Evolutionary conservation across 306 rosid genomes (phyloP), one percentile per base, ranked within the genome.

Genomic region (Castanospermum australe): DNA sequence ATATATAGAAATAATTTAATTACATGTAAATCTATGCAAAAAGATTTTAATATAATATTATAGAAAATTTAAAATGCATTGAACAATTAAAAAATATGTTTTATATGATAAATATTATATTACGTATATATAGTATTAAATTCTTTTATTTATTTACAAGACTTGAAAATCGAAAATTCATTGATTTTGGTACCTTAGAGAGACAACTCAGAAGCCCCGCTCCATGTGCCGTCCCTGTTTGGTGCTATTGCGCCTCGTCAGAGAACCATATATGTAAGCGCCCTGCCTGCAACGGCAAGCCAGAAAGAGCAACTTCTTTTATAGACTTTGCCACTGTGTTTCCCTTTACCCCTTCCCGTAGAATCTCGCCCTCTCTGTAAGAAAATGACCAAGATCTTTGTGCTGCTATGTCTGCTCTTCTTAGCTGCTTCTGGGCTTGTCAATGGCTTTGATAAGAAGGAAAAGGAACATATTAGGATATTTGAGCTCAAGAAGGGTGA

Each of bases 401-500:
- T 67, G 73, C 15, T 79, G 0, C 47, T 83, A 4, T 73, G 73
- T 73, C 41, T 74, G 5, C 30, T 71, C 51, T 64, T 67, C 52
- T 61, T 78, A 71, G 51, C 25, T 33, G 13, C 28, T 45, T 82
- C 71, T 70, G 73, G 71, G 8, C 59, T 51, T 79, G 81, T 62
- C 7, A 60, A 67, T 79, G 81, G 81, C 32, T 59, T 54, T 15
- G 24, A 32, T 10, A 69, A 57, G 63, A 74, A 71, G n/a, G 54
- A 77, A 41, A 76, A 56, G 18, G 54, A 79, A 17, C 20, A 62
- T 1, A 54, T 84, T 41, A 59, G 51, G 17, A 6, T 84, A 3
- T 84, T 84, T 79, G 84, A 60, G 68, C 84, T 84, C 15, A 79
- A 84, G 69, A 84, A 79, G 45, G 87, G 84, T 22, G 84, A 84